Evolutionary conservation across 495 filamentous ascomycete species (phyloP).

Genomic region (Tuber indicum): DNA sequence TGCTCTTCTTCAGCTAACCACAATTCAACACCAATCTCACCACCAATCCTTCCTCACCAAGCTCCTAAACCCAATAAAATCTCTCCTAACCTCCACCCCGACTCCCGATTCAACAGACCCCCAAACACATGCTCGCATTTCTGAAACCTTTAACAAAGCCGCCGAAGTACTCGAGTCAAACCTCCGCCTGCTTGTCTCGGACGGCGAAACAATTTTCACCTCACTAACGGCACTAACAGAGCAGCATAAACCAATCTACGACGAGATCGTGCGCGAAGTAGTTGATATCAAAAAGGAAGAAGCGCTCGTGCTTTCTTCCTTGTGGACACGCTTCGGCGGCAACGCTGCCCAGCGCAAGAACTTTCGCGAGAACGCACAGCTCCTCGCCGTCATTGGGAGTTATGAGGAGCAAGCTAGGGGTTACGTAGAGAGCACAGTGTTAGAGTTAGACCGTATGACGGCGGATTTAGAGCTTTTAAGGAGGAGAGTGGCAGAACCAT

Average conservation of each 20-base stretch:
- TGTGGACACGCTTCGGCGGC: conserved; percentile 38
- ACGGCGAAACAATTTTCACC: conserved; percentile 39
- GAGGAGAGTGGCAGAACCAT: conserved; percentile 37
- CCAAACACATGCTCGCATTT: conserved; percentile 32
- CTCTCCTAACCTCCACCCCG: conserved; percentile 23
- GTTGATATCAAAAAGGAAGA: conserved; percentile 42
- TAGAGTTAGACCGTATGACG: conserved; percentile 42
- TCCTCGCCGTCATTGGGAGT: conserved; percentile 37
- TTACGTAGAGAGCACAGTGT: conserved; percentile 40
- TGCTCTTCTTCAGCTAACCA: conserved; percentile 38
- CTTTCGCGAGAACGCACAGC: conserved; percentile 40
- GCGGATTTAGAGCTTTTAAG: conserved; percentile 39
- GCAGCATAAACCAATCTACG: conserved; percentile 42
- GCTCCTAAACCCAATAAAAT: conserved; percentile 22
- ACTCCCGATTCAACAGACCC: conserved; percentile 22
- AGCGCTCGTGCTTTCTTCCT: conserved; percentile 38
- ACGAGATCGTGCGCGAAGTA: conserved; percentile 42
- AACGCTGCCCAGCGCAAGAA: conserved; percentile 37
- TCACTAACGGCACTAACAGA: conserved; percentile 39
- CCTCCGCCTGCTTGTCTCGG: conserved; percentile 39
- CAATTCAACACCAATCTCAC: conserved; percentile 32
- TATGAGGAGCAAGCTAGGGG: conserved; percentile 42
- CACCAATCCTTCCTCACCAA: conserved; percentile 32
- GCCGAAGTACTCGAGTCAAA: conserved; percentile 41
- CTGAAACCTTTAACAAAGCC: conserved; percentile 41